phyloP scores from a whole-genome alignment of 176 grass and related monocot genomes.

The Oryza brachyantha region DNA sequence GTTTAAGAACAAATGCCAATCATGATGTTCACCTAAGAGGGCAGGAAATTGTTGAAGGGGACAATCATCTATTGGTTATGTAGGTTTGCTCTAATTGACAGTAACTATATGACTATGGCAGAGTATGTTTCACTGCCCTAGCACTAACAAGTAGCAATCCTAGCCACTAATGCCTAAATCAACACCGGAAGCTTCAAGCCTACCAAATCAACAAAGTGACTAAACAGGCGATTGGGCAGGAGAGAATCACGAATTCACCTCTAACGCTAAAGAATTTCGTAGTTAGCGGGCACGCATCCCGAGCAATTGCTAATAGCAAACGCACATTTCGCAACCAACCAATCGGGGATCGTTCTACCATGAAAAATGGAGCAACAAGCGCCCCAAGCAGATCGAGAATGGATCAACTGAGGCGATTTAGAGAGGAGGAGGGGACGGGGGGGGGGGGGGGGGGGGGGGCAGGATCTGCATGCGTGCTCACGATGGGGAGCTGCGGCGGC shows the following conservation, averaged over 20 bases:
- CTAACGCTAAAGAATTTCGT: background rate
- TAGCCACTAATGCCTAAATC: constrained; percentile 2
- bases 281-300: constrained; percentile 1
- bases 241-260: constrained; percentile 16
- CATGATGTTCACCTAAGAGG: background rate
- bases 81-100: constrained; percentile 3
- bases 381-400: background rate
- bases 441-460: no score
- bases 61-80: background rate
- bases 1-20: background rate
- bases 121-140: background rate
- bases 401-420: constrained; percentile 32
- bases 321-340: background rate
- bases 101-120: background rate
- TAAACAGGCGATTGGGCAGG: background rate
- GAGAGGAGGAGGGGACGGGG: constrained; percentile 19
- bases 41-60: constrained; percentile 7
- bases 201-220: background rate
- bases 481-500: constrained; percentile 89
- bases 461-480: constrained; percentile 61
- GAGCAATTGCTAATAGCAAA: constrained; percentile 12
- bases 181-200: background rate
- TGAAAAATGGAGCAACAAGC: background rate
- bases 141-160: background rate
- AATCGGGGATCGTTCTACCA: constrained; percentile 15